Evolutionary conservation across 2,329 filamentous ascomycete genomes (phyloP), one percentile per base, ranked within the genome.

Genomic region (Westerdykella sp.): DNA sequence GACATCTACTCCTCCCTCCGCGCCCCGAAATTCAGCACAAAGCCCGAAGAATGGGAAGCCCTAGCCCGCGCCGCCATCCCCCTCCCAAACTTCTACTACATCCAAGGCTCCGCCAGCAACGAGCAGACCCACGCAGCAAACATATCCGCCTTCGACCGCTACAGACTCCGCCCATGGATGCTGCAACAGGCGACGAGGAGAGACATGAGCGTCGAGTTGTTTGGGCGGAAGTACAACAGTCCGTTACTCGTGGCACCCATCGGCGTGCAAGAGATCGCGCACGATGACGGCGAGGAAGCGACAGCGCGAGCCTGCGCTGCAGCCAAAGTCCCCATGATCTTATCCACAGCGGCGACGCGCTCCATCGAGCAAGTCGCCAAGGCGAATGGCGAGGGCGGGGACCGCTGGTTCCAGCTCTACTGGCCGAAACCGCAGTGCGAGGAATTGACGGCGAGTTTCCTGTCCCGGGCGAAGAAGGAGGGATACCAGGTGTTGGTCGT

Each of bases 371-470:
- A 87, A 39, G 76, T 86, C 0, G 81, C 80, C 0, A 56, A 69
- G 6, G 79, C 79, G 0, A 79, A 75, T 40, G 76, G 75, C 0
- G 66, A 75, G 5, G 78, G 78, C 1, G 25, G 25, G 25, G 70
- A 75, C 25, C 70, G 82, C 10, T 89, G 83, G 82, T 89, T 76
- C 60, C 85, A 89, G 59, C 74, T 89, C 0, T 89, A 89, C 67
- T 87, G 83, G 81, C 84, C 84, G 0, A 69, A 72, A 73, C 80
- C 82, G 0, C 67, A 73, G 15, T 76, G 79, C 42, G 75, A 87
- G 41, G 77, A 81, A 3, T 70, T 87, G 42, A 87, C 84, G 0
- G 68, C 74, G 0, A 84, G 78, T 1, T 67, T 88, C 13, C 71
- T 88, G 4, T 58, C 65, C 1, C 74, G 83, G 0, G 85, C 83